A percentile compares a stretch with the other conserved stretches of the same genome.
Evolutionary conservation across 495 filamentous ascomycete species (phyloP).

Genomic region (Penicillium dipodomyicola): DNA sequence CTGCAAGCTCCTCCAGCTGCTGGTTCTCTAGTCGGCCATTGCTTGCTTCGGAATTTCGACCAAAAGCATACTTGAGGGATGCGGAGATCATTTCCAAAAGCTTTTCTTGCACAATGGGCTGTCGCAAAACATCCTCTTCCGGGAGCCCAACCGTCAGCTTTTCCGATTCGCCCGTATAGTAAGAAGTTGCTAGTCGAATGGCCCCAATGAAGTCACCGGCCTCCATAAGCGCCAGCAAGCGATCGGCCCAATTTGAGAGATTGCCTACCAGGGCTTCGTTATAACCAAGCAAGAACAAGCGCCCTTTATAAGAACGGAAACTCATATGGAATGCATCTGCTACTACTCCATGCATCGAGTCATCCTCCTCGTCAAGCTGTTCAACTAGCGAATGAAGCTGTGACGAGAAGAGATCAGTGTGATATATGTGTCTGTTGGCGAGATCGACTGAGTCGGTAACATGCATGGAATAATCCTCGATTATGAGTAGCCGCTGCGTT

Average conservation of each 20-base stretch:
- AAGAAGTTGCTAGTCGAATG: slow-evolving; percentile 84
- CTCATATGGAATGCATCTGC: slow-evolving; percentile 98
- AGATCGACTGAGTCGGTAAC: slow-evolving; percentile 94
- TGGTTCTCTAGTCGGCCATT: slow-evolving; percentile 49
- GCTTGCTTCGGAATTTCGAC: slow-evolving; percentile 50
- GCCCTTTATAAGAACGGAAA: slow-evolving; percentile 90
- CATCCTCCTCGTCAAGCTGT: slow-evolving; percentile 81
- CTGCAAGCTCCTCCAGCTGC: slow-evolving; percentile 74
- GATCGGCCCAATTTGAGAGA: slow-evolving; percentile 97
- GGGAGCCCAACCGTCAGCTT: slow-evolving; percentile 92
- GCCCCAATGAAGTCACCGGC: slow-evolving; percentile 89
- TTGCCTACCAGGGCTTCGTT: slow-evolving; percentile 86
- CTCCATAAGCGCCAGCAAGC: slow-evolving; percentile 93
- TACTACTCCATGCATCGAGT: slow-evolving; percentile 90
- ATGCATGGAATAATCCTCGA: slow-evolving; percentile 84
- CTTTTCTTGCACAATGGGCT: slow-evolving; percentile 82
- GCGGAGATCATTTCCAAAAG: slow-evolving; percentile 92
- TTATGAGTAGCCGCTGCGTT: slow-evolving; percentile 84
- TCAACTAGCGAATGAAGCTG: slow-evolving; percentile 85
- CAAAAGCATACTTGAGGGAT: slow-evolving; percentile 87
- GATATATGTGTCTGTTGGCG: slow-evolving; percentile 87
- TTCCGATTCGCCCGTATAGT: slow-evolving; percentile 83
- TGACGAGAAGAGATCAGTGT: slow-evolving; percentile 79
- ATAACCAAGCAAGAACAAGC: slow-evolving; percentile 86
- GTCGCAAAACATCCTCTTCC: slow-evolving; percentile 72